Evolutionary conservation across 2,329 filamentous ascomycete genomes (phyloP).

Genomic region (Fusarium xylarioides): DNA sequence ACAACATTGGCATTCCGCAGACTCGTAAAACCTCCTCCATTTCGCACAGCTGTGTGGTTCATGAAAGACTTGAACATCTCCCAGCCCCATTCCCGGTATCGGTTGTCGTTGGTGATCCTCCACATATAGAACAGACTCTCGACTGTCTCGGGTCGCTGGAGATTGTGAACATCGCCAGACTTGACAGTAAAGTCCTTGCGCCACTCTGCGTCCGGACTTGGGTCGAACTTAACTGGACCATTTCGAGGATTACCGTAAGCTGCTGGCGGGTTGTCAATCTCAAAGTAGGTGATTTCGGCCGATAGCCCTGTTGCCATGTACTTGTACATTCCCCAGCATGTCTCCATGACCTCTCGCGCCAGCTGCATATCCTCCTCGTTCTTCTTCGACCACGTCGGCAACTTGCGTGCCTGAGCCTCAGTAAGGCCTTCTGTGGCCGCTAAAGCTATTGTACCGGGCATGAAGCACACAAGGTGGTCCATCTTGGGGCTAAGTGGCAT

Average conservation of each 20-base stretch:
- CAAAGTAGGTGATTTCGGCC: constrained; percentile 92
- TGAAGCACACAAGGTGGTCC: constrained; percentile 98
- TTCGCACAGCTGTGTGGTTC: constrained; percentile 81
- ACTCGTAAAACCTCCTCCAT: constrained; percentile 84
- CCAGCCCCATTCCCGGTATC: constrained; percentile 97
- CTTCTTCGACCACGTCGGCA: constrained; percentile 75
- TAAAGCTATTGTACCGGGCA: constrained; percentile 94
- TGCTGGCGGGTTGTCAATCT: constrained; percentile 74
- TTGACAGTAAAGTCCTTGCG: constrained; percentile 83
- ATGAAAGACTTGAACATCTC: constrained; percentile 96
- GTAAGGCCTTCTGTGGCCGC: constrained; percentile 82
- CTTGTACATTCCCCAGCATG: constrained; percentile 98
- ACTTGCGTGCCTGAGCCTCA: constrained; percentile 77
- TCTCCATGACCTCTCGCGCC: constrained; percentile 91
- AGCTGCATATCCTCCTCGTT: constrained; percentile 89
- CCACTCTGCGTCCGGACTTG: constrained; percentile 69
- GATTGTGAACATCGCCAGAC: constrained; percentile 85
- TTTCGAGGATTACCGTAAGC: constrained; percentile 60
- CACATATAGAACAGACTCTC: constrained; percentile 98
- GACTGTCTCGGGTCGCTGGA: constrained; percentile 96
- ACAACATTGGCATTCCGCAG: constrained; percentile 77
- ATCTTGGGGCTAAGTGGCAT: constrained; percentile 82
- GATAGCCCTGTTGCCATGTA: constrained; percentile 90
- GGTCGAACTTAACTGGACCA: constrained; percentile 60
- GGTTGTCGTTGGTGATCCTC: constrained; percentile 90